Conservation (phyloP, 2,329 filamentous ascomycete species). For the Colletotrichum endophyticum region DNA sequence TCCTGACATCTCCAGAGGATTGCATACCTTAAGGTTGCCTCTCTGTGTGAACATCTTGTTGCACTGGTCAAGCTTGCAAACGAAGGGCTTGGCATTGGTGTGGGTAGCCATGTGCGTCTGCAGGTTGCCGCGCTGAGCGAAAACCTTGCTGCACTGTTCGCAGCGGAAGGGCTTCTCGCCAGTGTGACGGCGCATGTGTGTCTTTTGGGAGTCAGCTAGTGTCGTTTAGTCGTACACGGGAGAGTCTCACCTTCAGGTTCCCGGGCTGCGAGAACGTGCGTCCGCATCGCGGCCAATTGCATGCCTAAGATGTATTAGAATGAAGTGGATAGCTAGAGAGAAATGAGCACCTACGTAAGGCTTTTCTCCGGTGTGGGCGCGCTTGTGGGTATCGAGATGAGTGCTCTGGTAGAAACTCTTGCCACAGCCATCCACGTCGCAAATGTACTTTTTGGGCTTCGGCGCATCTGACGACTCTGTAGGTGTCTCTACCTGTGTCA, state of each 20-base stretch:
- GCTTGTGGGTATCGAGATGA: slow-evolving; percentile 87
- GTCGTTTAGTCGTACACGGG: background rate
- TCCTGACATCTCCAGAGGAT: background rate
- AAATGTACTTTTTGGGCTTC: slow-evolving; percentile 69
- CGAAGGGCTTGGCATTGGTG: slow-evolving; percentile 76
- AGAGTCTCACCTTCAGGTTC: slow-evolving; percentile 75
- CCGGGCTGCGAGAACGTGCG: slow-evolving; percentile 88
- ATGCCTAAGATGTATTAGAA: slow-evolving; percentile 53
- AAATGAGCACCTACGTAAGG: slow-evolving; percentile 73
- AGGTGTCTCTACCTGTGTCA: background rate
- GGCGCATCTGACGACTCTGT: background rate
- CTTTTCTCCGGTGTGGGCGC: slow-evolving; percentile 88
- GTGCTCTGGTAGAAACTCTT: slow-evolving; percentile 92
- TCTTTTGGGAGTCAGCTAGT: slow-evolving; percentile 49
- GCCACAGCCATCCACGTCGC: slow-evolving; percentile 73
- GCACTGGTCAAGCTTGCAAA: slow-evolving; percentile 83
- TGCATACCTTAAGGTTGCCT: slow-evolving; percentile 83
- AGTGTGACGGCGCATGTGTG: slow-evolving; percentile 85
- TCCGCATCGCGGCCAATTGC: slow-evolving; percentile 74
- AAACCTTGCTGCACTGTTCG: slow-evolving; percentile 78
- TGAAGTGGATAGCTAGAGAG: background rate
- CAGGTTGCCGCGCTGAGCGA: slow-evolving; percentile 86
- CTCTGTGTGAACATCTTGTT: slow-evolving; percentile 88
- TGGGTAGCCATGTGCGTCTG: slow-evolving; percentile 85
- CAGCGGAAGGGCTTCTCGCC: slow-evolving; percentile 86